Evolutionary conservation across 75 land plant genomes (phyloP).

Genomic region (Gnetum montanum): DNA sequence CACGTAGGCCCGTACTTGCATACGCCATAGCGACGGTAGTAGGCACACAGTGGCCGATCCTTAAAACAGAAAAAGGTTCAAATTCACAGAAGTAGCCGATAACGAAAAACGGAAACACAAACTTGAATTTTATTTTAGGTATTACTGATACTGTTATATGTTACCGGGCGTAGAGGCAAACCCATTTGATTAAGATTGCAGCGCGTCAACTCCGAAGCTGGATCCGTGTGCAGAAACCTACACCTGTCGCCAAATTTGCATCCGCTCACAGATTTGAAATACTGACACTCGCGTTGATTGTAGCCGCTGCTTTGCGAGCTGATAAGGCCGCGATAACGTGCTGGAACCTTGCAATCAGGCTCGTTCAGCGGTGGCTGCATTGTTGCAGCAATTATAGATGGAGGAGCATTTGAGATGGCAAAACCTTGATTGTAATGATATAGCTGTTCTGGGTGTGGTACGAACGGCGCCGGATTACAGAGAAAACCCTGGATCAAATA

Average conservation of each 20-base stretch:
- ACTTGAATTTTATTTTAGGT: not conserved
- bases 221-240: slow-evolving; percentile 34
- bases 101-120: not conserved
- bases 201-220: slow-evolving; percentile 8
- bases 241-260: slow-evolving; percentile 75
- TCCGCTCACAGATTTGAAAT: slow-evolving; percentile 72
- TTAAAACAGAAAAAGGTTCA: slow-evolving; percentile 6
- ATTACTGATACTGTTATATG: not conserved
- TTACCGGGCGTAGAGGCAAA: slow-evolving; percentile 59
- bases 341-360: no score
- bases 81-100: not conserved
- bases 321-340: no score
- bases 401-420: no score
- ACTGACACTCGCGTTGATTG: slow-evolving; percentile 65
- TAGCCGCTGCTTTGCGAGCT: no score
- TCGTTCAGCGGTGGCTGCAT: no score
- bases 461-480: no score
- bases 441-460: no score
- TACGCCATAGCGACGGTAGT: slow-evolving; percentile 56
- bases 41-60: slow-evolving; percentile 50
- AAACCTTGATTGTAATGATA: no score
- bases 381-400: no score
- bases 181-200: slow-evolving; percentile 42
- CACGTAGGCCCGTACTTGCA: slow-evolving; percentile 88
- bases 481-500: no score